phyloP scores from a whole-genome alignment of 225 moss, liverwort and hornwort genomes.

The Straminergon stramineum region DNA sequence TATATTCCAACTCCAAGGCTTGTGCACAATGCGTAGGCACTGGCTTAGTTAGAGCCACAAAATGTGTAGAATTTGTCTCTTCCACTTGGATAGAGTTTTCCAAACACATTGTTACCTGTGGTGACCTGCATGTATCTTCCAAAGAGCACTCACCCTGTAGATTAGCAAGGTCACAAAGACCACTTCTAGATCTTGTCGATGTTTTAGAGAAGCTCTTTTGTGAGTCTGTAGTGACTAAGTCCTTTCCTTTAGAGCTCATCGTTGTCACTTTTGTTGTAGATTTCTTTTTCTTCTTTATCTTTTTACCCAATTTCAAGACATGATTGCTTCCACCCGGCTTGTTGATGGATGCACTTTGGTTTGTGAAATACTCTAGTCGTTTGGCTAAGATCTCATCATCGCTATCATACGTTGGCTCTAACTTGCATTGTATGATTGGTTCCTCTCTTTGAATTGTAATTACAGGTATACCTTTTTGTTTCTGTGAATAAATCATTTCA shows the following conservation, averaged over 20 bases:
- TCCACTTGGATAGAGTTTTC: not conserved
- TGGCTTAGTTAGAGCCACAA: accelerated
- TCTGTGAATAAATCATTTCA: not conserved
- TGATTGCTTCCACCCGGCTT: not conserved
- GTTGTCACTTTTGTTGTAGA: not conserved
- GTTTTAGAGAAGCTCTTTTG: not conserved
- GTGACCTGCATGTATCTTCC: not conserved
- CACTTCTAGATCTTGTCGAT: not conserved
- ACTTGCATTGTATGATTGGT: not conserved
- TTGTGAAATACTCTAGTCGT: not conserved
- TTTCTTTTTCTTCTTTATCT: not conserved
- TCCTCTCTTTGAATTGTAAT: not conserved
- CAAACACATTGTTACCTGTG: not conserved
- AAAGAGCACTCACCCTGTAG: not conserved
- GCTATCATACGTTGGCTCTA: not conserved
- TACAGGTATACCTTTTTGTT: not conserved
- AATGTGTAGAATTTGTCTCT: not conserved
- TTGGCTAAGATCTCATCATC: not conserved
- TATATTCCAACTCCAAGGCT: not conserved
- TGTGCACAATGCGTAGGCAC: accelerated
- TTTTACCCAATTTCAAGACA: not conserved
- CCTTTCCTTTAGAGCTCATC: not conserved
- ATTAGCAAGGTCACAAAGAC: not conserved
- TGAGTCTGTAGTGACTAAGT: not conserved
- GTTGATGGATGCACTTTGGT: not conserved